Percentiles rank a stretch among this genome's conserved stretches.
These are phyloP conservation scores for Pleurotus sapidus DNA, from an alignment of 768 basidiomycete genomes.

Conservation along the genomic window DNA sequence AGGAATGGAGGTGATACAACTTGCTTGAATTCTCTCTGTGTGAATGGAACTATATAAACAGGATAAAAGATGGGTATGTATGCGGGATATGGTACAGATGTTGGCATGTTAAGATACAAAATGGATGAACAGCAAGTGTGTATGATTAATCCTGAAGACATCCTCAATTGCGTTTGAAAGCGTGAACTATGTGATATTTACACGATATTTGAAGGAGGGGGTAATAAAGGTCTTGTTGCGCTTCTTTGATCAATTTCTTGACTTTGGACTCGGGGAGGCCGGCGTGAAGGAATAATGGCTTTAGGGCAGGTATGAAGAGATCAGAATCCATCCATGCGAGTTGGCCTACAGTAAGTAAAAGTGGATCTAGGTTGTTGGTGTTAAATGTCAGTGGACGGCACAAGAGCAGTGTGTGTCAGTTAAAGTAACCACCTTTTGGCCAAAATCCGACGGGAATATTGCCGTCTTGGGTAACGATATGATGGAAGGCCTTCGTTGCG, in stretches of 20 bases:
- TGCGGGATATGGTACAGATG: not conserved
- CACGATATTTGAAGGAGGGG: constrained; percentile 48
- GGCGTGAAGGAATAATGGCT: constrained; percentile 52
- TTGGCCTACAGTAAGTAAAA: constrained; percentile 62
- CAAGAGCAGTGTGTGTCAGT: too few relatives aligned
- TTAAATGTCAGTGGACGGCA: too few relatives aligned
- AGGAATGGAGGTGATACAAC: constrained; percentile 61
- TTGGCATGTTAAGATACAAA: not conserved
- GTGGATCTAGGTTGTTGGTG: constrained; percentile 37
- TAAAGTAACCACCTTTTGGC: constrained; percentile 47
- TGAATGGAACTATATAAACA: not conserved
- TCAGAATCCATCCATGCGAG: constrained; percentile 76
- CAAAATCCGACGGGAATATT: constrained; percentile 69
- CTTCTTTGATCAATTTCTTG: constrained; percentile 54
- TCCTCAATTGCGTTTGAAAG: constrained; percentile 29
- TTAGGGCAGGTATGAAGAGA: constrained; percentile 59
- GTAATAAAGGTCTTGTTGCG: constrained; percentile 65
- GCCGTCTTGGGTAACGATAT: constrained; percentile 50
- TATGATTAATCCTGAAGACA: constrained; percentile 10
- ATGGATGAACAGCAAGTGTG: not conserved
- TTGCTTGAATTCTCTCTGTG: constrained; percentile 29
- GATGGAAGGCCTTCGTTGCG: constrained; percentile 51
- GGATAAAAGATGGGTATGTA: not conserved
- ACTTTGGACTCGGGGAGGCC: constrained; percentile 54
- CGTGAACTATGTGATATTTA: constrained; percentile 60